Percentiles rank a stretch among this genome's conserved stretches.
Conservation (phyloP, 768 basidiomycete species). For the Macrolepiota dolichaula region DNA sequence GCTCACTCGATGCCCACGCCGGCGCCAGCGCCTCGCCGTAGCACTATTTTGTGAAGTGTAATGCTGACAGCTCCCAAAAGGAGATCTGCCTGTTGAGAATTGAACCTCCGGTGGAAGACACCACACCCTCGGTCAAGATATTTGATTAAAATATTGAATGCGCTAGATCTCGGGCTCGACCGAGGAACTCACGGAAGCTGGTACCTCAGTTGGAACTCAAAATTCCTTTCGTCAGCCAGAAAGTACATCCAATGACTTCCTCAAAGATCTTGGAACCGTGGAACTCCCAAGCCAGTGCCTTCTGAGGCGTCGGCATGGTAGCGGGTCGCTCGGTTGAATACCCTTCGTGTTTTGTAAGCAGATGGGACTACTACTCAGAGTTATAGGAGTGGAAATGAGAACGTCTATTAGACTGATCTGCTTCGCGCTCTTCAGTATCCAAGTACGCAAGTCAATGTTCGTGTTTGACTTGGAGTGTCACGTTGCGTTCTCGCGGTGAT, state of each 20-base stretch:
- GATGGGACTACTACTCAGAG: too few species aligned
- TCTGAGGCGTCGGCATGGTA: conserved; percentile 24
- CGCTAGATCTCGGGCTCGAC: conserved; percentile 13
- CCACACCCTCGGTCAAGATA: conserved; percentile 17
- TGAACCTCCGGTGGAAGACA: conserved; percentile 21
- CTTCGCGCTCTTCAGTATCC: conserved; percentile 15
- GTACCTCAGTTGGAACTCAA: conserved; percentile 28
- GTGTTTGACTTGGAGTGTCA: conserved; percentile 40
- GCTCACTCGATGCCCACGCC: conserved; percentile 43
- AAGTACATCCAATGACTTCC: conserved; percentile 36
- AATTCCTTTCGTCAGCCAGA: conserved; percentile 45
- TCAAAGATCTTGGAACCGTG: too few species aligned
- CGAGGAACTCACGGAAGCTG: not conserved
- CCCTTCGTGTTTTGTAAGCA: too few species aligned
- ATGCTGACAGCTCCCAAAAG: too few species aligned
- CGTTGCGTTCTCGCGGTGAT: conserved; percentile 38
- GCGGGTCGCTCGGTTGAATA: too few species aligned
- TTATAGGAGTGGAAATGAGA: conserved; percentile 12
- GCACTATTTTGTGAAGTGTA: conserved; percentile 39
- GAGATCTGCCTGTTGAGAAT: too few species aligned
- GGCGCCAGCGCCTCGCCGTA: conserved; percentile 47
- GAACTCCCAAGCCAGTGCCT: conserved; percentile 27
- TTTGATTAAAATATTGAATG: conserved; percentile 15
- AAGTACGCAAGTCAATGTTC: conserved; percentile 36
- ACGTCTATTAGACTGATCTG: conserved; percentile 10